A percentile compares a stretch with the other conserved stretches of the same genome.
Conservation (phyloP, 768 basidiomycete genomes). For the Lactarius trivialis region DNA sequence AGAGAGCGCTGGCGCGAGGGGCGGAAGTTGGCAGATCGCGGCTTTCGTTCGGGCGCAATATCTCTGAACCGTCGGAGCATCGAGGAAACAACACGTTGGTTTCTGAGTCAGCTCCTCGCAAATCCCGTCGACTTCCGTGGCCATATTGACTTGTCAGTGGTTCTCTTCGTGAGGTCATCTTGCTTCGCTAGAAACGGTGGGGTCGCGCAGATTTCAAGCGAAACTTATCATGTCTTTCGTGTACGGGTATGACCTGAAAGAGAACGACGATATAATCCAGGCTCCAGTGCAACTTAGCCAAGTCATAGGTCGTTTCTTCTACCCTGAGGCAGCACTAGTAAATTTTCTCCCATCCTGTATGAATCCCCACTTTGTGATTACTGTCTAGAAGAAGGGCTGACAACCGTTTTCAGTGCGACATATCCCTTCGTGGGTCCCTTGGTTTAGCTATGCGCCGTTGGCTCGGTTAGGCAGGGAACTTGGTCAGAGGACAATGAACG, state of each 20-base stretch:
- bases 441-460: conserved; percentile 3
- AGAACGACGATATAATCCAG: neutral
- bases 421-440: conserved; percentile 13
- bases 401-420: neutral
- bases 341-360: neutral
- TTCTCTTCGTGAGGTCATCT: neutral
- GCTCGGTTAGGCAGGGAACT: neutral
- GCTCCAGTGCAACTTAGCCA: neutral
- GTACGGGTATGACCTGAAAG: neutral
- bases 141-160: neutral
- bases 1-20: neutral
- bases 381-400: neutral
- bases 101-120: neutral
- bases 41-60: neutral
- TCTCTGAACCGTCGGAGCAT: neutral
- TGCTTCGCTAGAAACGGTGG: neutral
- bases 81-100: neutral
- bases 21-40: too few species aligned
- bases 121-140: neutral
- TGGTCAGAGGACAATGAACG: neutral
- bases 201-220: neutral
- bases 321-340: neutral
- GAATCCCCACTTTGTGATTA: neutral
- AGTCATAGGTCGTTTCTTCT: neutral
- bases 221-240: neutral